Percentiles rank a stretch among this genome's conserved stretches.
Evolutionary conservation across 2,329 filamentous ascomycete genomes (phyloP).

Genomic region (Lachnellula hyalina): DNA sequence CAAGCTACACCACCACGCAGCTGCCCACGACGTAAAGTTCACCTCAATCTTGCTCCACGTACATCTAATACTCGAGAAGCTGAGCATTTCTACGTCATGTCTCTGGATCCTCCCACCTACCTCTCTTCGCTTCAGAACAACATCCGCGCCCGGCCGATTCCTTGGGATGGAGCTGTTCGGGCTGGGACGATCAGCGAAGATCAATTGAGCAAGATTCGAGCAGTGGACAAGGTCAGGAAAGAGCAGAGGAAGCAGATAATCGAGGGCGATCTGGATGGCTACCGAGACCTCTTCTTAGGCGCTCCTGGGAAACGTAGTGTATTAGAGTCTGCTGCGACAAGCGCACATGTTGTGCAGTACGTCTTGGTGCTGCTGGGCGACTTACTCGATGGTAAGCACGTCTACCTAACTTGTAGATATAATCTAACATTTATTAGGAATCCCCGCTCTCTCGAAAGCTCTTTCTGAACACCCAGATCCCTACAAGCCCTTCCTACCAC

Average conservation of each 20-base stretch:
- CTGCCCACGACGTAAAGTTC: not conserved
- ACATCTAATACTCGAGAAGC: slow-evolving; percentile 14
- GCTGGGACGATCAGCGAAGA: slow-evolving; percentile 90
- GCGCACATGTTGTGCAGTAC: slow-evolving; percentile 89
- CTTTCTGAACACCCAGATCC: slow-evolving; percentile 71
- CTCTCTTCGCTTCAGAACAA: slow-evolving; percentile 88
- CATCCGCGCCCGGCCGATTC: slow-evolving; percentile 90
- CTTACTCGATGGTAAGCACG: slow-evolving; percentile 69
- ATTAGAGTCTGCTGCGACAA: slow-evolving; percentile 78
- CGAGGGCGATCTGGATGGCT: slow-evolving; percentile 73
- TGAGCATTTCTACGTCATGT: slow-evolving; percentile 53
- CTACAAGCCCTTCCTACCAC: slow-evolving; percentile 77
- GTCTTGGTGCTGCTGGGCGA: slow-evolving; percentile 86
- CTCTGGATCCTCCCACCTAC: slow-evolving; percentile 86
- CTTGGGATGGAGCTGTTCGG: slow-evolving; percentile 94
- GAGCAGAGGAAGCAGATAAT: slow-evolving; percentile 82
- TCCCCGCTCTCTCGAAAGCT: slow-evolving; percentile 70
- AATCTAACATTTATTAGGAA: slow-evolving; percentile 48
- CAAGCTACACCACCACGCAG: slow-evolving; percentile 13
- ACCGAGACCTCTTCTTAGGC: slow-evolving; percentile 75
- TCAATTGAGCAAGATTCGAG: slow-evolving; percentile 92
- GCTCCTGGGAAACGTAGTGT: slow-evolving; percentile 64
- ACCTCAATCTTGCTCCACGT: slow-evolving; percentile 13
- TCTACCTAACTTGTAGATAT: not conserved
- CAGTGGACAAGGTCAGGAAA: slow-evolving; percentile 92